A percentile compares a stretch with the other conserved stretches of the same genome.
phyloP scores from a whole-genome alignment of 192 early-diverging fungal species.

The Geranomyces variabilis region DNA sequence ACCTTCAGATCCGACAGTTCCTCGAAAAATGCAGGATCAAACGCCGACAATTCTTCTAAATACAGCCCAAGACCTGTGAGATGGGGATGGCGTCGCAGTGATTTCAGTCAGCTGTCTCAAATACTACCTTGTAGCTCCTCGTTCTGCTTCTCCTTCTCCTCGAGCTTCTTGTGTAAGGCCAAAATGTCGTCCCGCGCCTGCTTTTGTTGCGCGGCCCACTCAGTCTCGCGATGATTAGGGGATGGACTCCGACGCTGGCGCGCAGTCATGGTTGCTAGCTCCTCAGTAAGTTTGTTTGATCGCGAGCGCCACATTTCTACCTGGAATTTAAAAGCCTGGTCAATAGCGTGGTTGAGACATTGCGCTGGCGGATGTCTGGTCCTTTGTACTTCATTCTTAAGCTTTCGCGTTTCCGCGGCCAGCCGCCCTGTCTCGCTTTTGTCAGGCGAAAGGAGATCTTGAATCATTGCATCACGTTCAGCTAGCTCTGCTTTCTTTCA shows the following conservation, averaged over 20 bases:
- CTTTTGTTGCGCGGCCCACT: conserved; percentile 11
- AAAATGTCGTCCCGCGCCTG: not conserved
- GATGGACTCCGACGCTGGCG: not conserved
- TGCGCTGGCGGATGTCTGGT: not conserved
- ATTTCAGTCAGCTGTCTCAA: too few species aligned
- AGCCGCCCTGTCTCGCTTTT: conserved; percentile 9
- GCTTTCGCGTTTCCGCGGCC: conserved; percentile 32
- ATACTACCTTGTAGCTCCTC: not conserved
- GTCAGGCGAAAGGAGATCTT: conserved; percentile 38
- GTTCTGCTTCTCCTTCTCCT: conserved; percentile 3
- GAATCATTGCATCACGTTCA: conserved; percentile 39
- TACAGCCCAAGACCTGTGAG: too few species aligned
- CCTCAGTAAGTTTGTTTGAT: conserved; percentile 37
- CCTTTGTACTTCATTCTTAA: conserved; percentile 25
- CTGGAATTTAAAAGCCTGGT: not conserved
- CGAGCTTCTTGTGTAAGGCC: conserved; percentile 20
- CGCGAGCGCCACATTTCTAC: conserved; percentile 45
- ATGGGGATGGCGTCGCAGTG: not conserved
- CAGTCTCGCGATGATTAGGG: not conserved
- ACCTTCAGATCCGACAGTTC: conserved; percentile 47
- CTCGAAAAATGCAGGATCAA: conserved; percentile 35
- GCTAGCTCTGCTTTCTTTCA: conserved; percentile 23
- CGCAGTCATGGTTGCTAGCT: conserved; percentile 26
- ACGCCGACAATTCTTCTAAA: conserved; percentile 32
- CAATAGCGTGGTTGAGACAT: not conserved